Base-by-base conservation (phyloP, 164 flowering plant genomes). In the Houttuynia cordata region DNA sequence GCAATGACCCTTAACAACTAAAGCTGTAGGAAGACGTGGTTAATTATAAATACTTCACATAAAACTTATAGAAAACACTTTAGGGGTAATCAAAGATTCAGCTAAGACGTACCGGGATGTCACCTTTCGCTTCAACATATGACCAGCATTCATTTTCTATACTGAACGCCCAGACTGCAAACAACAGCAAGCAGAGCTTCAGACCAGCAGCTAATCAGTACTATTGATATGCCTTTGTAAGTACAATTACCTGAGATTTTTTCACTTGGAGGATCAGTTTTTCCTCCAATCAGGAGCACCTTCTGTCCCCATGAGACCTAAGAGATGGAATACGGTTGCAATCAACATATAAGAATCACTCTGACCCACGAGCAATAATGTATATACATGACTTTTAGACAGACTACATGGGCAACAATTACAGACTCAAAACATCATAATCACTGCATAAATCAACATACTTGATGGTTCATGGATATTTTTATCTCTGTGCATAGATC, bases 241-340 rank as follows among this genome's bases (percentile, higher is more conserved):
- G n/a, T 73, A 30, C n/a, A n/a, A n/a, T 19, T 62, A 80, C 99
- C 96, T 80, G 99, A 79, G 61, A 91, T 70, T 71, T 74, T 83
- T 53, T 86, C 99, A 73, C 76, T 83, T 10, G 68, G 70, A 20
- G 96, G 84, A 25, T 83, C 83, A 7, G 87, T 83, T 73, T 84
- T 90, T 40, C 99, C 99, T 60, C 99, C 99, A 74, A 94, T 63
- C 62, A 94, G 61, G 42, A 94, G 89, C 54, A 68, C 86, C 72
- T 85, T 94, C 62, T 86, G 80, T n/a, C 97, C 99, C 96, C 99
- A 94, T 45, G 96, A 77, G 56, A 94, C 85, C 99, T 94, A 66
- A 59, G 15, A 61, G 60, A 71, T 57, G 45, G 1, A 69, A 70
- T 71, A 40, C 24, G n/a, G 56, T 65, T 45, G 49, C 13, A 45